phyloP scores from a whole-genome alignment of 2,329 filamentous ascomycete genomes.

The Orbilia brochopaga region DNA sequence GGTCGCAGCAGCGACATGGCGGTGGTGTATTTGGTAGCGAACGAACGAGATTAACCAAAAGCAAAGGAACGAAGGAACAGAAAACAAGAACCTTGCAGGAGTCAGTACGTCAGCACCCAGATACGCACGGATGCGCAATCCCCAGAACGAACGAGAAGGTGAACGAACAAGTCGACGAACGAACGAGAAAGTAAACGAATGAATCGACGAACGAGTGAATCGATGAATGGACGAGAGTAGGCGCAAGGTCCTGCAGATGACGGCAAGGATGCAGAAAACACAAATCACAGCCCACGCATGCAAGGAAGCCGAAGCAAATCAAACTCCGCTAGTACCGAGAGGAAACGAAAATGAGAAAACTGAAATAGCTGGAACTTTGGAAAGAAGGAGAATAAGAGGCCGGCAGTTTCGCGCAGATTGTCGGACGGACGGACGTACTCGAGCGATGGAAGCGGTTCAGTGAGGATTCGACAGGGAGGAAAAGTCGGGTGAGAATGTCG shows the following conservation, averaged over 20 bases:
- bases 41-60: no score
- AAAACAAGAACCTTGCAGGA: no score
- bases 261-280: not conserved
- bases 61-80: no score
- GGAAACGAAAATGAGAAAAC: not conserved
- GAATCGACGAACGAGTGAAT: not conserved
- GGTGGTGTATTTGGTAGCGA: no score
- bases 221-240: constrained; percentile 4
- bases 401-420: constrained; percentile 8
- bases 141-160: no score
- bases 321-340: not conserved
- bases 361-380: not conserved
- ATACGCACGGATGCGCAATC: no score
- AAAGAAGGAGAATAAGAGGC: not conserved
- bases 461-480: constrained; percentile 24
- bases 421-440: not conserved
- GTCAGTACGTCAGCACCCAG: no score
- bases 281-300: not conserved
- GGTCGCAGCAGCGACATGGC: constrained; percentile 39
- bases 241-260: not conserved
- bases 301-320: not conserved
- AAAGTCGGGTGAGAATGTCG: constrained; percentile 23
- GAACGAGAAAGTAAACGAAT: not conserved
- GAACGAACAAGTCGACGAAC: not conserved
- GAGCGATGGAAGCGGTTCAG: constrained; percentile 14